Percentiles rank a stretch among this genome's conserved stretches.
phyloP scores from a whole-genome alignment of 2,329 filamentous ascomycete species.

The Hypoxylon sp. region DNA sequence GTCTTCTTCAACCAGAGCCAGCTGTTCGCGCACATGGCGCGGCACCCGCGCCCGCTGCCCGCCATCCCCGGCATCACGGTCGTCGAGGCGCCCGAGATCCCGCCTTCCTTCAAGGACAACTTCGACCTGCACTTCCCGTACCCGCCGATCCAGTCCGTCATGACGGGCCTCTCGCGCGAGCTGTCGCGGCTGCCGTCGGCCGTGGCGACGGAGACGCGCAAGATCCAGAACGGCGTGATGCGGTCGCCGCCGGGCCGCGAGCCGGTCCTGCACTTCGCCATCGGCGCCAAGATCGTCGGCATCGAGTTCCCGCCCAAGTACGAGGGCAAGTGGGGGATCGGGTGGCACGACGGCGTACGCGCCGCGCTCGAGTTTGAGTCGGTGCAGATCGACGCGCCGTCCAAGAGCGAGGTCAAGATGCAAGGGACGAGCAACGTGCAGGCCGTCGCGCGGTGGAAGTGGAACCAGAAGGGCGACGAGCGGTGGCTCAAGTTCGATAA shows the following conservation, averaged over 20 bases:
- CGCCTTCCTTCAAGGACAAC: constrained; percentile 58
- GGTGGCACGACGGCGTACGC: constrained; percentile 66
- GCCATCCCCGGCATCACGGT: constrained; percentile 61
- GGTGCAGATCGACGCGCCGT: constrained; percentile 62
- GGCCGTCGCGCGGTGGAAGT: constrained; percentile 66
- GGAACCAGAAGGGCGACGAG: constrained; percentile 59
- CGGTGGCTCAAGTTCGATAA: constrained; percentile 73
- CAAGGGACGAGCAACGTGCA: constrained; percentile 60
- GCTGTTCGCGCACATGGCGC: constrained; percentile 64
- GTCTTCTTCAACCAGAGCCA: constrained; percentile 66
- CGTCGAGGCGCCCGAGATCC: constrained; percentile 58
- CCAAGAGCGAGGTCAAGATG: constrained; percentile 59
- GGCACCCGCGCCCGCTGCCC: constrained; percentile 66
- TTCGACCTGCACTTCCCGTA: constrained; percentile 65
- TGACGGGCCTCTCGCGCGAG: constrained; percentile 56
- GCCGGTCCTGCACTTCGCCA: constrained; percentile 59
- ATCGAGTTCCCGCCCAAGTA: constrained; percentile 64
- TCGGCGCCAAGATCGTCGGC: constrained; percentile 63
- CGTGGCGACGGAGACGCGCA: constrained; percentile 60
- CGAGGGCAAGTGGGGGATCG: constrained; percentile 67
- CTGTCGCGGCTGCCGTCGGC: constrained; percentile 59
- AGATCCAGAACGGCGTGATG: constrained; percentile 59
- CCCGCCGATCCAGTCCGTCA: constrained; percentile 56
- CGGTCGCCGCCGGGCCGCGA: constrained; percentile 59
- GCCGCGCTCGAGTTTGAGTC: constrained; percentile 63